Base-by-base conservation (phyloP, 352 stramenopile species). In the Phytophthora gonapodyides region DNA sequence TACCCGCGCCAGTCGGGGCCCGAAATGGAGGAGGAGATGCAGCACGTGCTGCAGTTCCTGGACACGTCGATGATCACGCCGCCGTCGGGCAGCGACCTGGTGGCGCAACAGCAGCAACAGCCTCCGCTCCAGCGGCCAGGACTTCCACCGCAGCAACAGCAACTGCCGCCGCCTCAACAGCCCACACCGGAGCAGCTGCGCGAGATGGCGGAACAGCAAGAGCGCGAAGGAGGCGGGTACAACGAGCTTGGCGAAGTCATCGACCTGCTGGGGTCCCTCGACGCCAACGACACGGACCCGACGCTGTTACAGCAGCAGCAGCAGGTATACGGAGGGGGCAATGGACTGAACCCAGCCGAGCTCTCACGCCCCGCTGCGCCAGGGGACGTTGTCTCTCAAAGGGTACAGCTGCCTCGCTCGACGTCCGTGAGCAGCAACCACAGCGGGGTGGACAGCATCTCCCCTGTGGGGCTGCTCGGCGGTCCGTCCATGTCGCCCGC, bases 401-500 rank as follows among this genome's bases (percentile, higher is more conserved):
- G 74, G 15, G 80, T 89, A 13, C 78, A 83, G 60, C 42, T 88
- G 9, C 65, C 78, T 59, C 80, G 80, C 0, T 82, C 82, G 0
- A 67, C 67, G n/a, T 78, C 76, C 1, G 31, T 44, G 30, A 79
- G 60, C 48, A 86, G 65, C 57, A 87, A 52, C 44, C 61, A 69
- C 42, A 77, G 50, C 50, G 69, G 67, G 13, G 53, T 72, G 9
- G 78, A 88, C 42, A 84, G 48, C 31, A 82, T 91, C 31, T 89
- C 79, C 4, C 82, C 82, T n/a, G 61, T 78, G 4, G 68, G 73
- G 0, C 53, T 87, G 19, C 64, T 84, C 12, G 71, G 67, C 12
- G 84, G 80, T 48, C 78, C 80, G 33, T 83, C 74, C 57, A 90
- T 93, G 78, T 93, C 84, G 16, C 84, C 84, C 2, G 81, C 82